Base-by-base conservation (phyloP, 2,329 filamentous ascomycete species). In the Colletotrichum sp. region DNA sequence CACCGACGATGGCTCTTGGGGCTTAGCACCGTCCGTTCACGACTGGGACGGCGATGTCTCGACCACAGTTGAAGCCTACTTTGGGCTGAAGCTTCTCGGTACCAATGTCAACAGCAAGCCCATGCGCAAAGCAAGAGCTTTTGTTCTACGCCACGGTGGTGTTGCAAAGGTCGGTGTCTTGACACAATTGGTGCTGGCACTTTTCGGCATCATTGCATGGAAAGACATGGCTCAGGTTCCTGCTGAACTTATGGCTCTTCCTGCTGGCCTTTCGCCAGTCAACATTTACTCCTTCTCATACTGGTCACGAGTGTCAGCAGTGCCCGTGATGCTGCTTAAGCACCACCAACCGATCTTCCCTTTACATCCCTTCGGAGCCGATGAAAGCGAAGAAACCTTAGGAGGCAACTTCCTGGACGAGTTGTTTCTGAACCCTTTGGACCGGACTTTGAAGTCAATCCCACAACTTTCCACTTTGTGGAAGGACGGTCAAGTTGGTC, bases 171-270 rank as follows among this genome's bases (percentile, higher is more conserved):
- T 72, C 5, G 70, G 70, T 1, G 63, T 72, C 34, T 24, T 72
- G 6, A 72, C 70, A 3, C 70, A 72, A 21, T 21, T 72, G 16
- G 32, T 67, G 15, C 34, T 72, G 5, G 70, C 70, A 15, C 5
- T 67, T 3, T 72, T 72, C n/a, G 70, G 63, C 24, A 67, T 72
- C 24, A 60, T 67, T 34, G 52, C 48, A 5, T 72, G 70, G 70
- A 60, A 67, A 10, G 70, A 72, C 34, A 72, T 72, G 63, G 70
- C 70, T 15, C 70, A 72, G 8, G 70, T 72, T 5, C 70, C 70
- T 8, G 70, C 70, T 6, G 70, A 72, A 16, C 13, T 72, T 15
- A 72, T 72, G 61, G 61, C 63, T 12, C 61, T 72, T 6, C 70
- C 70, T 12, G 63, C 61, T 1, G 61, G 70, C 2, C 69, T 71